A percentile compares a stretch with the other conserved stretches of the same genome.
Evolutionary conservation across 225 moss, liverwort and hornwort species (phyloP).

Genomic region (Physcomitrellopsis africana): DNA sequence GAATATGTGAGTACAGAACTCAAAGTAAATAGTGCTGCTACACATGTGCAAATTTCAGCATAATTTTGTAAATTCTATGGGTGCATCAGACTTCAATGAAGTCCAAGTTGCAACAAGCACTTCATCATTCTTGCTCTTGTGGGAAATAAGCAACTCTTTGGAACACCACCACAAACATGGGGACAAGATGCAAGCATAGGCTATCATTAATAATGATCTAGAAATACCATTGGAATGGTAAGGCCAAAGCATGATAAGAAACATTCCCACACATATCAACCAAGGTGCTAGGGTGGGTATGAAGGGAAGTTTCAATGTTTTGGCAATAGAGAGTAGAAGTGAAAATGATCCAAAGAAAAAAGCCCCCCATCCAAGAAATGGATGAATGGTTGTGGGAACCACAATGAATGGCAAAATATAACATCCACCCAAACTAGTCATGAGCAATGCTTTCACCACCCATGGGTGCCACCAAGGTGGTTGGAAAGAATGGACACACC

Average conservation of each 20-base stretch:
- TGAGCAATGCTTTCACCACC: conserved; percentile 38
- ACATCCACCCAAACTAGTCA: conserved; percentile 32
- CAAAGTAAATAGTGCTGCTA: no score
- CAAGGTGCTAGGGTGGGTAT: conserved; percentile 54
- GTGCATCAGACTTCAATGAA: conserved; percentile 38
- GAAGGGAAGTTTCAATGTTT: conserved; percentile 51
- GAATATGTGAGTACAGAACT: no score
- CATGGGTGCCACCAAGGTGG: conserved; percentile 36
- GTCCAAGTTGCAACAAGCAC: conserved; percentile 66
- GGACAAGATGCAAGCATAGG: conserved; percentile 52
- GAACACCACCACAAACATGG: conserved; percentile 67
- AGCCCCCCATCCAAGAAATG: conserved; percentile 70
- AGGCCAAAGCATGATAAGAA: conserved; percentile 64
- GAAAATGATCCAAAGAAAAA: conserved; percentile 64
- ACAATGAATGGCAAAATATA: conserved; percentile 62
- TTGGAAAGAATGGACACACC: conserved; percentile 36
- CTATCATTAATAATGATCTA: conserved; percentile 52
- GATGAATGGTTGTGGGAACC: conserved; percentile 68
- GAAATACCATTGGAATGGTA: conserved; percentile 59
- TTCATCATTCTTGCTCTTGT: conserved; percentile 20
- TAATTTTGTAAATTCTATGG: conserved; percentile 46
- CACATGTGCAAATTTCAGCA: conserved; percentile 32
- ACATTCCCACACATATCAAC: conserved; percentile 55
- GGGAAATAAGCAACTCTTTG: conserved; percentile 24
- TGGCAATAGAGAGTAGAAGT: conserved; percentile 20